Conservation (phyloP, 345 rosid species). For the Salix koriyanagi region DNA sequence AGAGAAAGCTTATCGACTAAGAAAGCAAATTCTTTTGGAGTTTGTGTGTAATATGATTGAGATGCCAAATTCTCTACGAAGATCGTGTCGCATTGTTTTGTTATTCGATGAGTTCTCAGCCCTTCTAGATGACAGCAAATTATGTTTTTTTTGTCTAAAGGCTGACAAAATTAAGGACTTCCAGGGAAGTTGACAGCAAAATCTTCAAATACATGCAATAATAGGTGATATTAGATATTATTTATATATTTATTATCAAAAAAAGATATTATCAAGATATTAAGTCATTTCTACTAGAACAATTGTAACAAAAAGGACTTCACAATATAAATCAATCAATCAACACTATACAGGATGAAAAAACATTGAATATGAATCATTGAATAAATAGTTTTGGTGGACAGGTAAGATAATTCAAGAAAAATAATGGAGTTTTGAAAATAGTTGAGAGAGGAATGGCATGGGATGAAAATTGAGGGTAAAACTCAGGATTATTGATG, state of each 20-base stretch:
- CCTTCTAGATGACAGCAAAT: conserved; percentile 3
- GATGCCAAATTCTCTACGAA: not conserved
- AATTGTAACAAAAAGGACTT: not conserved
- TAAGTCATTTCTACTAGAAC: not conserved
- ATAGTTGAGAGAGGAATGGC: not conserved
- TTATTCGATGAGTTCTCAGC: conserved; percentile 12
- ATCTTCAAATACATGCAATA: conserved; percentile 18
- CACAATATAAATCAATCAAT: not conserved
- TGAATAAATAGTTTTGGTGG: not conserved
- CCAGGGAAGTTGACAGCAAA: not conserved
- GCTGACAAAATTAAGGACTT: not conserved
- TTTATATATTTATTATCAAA: not conserved
- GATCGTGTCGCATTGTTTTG: not conserved
- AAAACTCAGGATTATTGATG: not conserved
- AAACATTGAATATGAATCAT: not conserved
- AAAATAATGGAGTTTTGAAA: not conserved
- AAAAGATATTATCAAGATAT: not conserved
- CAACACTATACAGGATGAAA: not conserved
- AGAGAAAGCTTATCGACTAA: not conserved
- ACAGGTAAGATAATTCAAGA: not conserved
- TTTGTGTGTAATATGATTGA: not conserved
- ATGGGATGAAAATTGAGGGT: not conserved
- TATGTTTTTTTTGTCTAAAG: not conserved
- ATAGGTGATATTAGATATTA: not conserved
- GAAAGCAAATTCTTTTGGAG: not conserved